phyloP scores from a whole-genome alignment of 257 asterid genomes.

The Datura wrightii region DNA sequence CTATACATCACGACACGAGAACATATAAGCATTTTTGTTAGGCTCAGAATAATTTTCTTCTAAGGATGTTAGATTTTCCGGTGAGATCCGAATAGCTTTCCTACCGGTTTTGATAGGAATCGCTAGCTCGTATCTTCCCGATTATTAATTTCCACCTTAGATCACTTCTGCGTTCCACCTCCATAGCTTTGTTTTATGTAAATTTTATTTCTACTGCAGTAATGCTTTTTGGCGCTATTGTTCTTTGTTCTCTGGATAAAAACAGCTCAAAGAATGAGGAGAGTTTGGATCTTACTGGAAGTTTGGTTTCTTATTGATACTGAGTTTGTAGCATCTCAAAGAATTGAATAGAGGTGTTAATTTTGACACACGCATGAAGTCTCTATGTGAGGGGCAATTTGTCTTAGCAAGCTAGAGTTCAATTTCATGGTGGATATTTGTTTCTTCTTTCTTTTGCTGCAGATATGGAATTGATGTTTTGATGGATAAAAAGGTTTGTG shows the following conservation, averaged over 20 bases:
- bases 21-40: background rate
- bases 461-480: background rate
- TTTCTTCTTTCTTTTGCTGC: background rate
- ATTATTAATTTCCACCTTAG: background rate
- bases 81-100: background rate
- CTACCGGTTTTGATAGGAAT: background rate
- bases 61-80: background rate
- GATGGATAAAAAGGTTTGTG: background rate
- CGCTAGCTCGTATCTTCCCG: background rate
- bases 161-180: background rate
- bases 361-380: background rate
- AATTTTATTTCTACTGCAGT: background rate
- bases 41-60: background rate
- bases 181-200: background rate
- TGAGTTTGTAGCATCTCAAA: background rate
- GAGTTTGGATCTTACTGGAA: background rate
- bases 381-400: background rate
- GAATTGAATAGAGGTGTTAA: constrained; percentile 1
- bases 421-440: background rate
- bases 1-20: background rate
- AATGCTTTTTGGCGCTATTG: no score
- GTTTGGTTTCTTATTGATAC: background rate
- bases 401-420: background rate
- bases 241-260: no score
- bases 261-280: no score